Evolutionary conservation across 192 early-diverging fungal genomes (phyloP), one percentile per base, ranked within the genome.

Genomic region (Coemansia sp.): DNA sequence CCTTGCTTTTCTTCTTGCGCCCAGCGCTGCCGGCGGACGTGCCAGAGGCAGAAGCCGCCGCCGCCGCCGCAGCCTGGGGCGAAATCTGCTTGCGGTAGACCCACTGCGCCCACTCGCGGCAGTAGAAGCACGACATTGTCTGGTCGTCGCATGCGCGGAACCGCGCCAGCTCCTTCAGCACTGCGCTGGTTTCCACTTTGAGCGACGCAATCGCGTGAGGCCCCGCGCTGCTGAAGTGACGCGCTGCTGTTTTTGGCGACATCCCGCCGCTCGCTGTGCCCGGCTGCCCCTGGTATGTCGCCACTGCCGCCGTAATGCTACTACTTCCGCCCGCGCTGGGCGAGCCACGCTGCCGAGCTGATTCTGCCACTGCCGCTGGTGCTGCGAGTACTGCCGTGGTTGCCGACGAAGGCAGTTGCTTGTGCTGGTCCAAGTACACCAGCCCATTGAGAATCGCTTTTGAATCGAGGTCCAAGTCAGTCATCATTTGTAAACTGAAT

Each of bases 101-200:
- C 78, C 81, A 89, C 61, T 87, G 87, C 32, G 90, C 89, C 91
- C 91, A 93, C 74, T 93, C 91, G 37, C 91, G 89, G 66, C 91
- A 93, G 64, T 91, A 93, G 43, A 90, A 89, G 67, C 89, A 88
- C 66, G 84, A 77, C 71, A 87, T 87, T 26, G 86, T 88, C 58
- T 85, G 85, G 69, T 84, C 84, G 69, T 91, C 90, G 55, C 91
- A 93, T 17, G 91, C 84, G 9, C 91, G 85, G 68, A 89, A 93
- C 60, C 89, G 80, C 8, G 78, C 69, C 50, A 93, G 65, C 68
- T 93, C 91, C 66, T 93, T 93, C 35, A 88, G 81, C 43, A 91
- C 74, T 5, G 79, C 65, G 53, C 73, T 80, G 1, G 86, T 87
- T 23, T 91, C 89, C 14, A 93, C 85, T 64, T 86, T 86, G n/a